These are phyloP conservation scores for Strobilomyces dryophilus DNA, from an alignment of 768 basidiomycete species.

Conservation along the genomic window DNA sequence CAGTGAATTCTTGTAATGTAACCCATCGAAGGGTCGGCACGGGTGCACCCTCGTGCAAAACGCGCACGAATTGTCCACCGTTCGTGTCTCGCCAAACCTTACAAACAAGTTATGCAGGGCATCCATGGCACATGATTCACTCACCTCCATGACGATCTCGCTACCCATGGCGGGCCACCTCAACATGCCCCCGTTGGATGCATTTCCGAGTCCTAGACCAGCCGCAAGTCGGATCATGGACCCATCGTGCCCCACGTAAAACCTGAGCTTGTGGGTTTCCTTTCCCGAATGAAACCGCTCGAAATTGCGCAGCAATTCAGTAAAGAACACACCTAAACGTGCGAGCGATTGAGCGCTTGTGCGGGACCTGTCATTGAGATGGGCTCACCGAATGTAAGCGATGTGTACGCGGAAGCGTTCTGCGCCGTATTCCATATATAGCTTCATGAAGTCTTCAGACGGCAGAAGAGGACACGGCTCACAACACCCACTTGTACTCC, in stretches of 20 bases:
- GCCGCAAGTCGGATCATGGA: slow-evolving; percentile 40
- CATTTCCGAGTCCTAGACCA: slow-evolving; percentile 38
- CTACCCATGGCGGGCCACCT: slow-evolving; percentile 48
- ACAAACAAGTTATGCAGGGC: background rate
- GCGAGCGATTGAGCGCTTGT: background rate
- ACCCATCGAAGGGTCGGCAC: slow-evolving; percentile 37
- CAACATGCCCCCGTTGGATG: slow-evolving; percentile 22
- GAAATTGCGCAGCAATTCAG: slow-evolving; percentile 41
- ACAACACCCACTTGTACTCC: slow-evolving; percentile 47
- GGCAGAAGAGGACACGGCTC: background rate
- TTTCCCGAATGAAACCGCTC: slow-evolving; percentile 29
- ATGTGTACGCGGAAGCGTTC: slow-evolving; percentile 40
- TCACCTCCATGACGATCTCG: slow-evolving; percentile 44
- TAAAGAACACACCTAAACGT: slow-evolving; percentile 40
- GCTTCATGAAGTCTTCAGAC: slow-evolving; percentile 21
- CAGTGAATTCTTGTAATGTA: slow-evolving; percentile 32
- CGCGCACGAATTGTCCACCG: slow-evolving; percentile 34
- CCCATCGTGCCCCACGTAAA: slow-evolving; percentile 48
- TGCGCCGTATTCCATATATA: slow-evolving; percentile 49
- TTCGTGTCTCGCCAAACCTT: slow-evolving; percentile 38
- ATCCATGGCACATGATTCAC: slow-evolving; percentile 1
- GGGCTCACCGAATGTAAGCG: slow-evolving; percentile 40
- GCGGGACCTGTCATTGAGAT: background rate
- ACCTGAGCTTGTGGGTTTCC: slow-evolving; percentile 34
- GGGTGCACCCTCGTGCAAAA: slow-evolving; percentile 42